Evolutionary conservation across 2,329 filamentous ascomycete genomes (phyloP), one percentile per base, ranked within the genome.

Genomic region (Pochonia chlamydosporia): DNA sequence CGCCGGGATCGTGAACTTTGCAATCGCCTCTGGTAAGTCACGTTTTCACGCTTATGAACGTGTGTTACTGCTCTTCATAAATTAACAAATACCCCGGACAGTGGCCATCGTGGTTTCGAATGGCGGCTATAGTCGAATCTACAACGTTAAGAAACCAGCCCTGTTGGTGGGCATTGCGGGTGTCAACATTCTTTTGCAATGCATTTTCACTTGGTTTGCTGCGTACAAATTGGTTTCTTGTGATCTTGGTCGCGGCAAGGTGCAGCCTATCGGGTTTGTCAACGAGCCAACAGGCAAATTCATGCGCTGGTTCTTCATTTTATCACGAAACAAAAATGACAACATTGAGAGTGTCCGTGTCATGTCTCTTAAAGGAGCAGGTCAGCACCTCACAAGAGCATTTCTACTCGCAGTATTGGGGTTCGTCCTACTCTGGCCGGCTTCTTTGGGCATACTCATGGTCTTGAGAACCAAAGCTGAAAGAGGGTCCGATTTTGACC

Each of bases 121-220:
- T n/a, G n/a, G n/a, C n/a, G n/a, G n/a, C n/a, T n/a, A n/a, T n/a
- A n/a, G n/a, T n/a, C n/a, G n/a, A n/a, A n/a, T n/a, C n/a, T n/a
- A n/a, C n/a, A n/a, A n/a, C n/a, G n/a, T n/a, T n/a, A n/a, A n/a
- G n/a, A n/a, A n/a, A n/a, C n/a, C n/a, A n/a, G n/a, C n/a, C n/a
- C n/a, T n/a, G n/a, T n/a, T n/a, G n/a, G n/a, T n/a, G n/a, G n/a
- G n/a, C n/a, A n/a, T n/a, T 56, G 70, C 69, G 3, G 70, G 65
- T 31, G 63, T 79, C 35, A 78, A 75, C n/a, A 67, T 76, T 49
- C 63, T 78, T 51, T 44, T 78, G 43, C 75, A 78, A 57, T 69
- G 64, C 52, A 57, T 74, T 51, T 62, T 76, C 40, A 79, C 75
- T 20, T 79, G 75, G 75, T 60, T 75, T 43, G 61, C 75, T 36